Percentiles rank a stretch among this genome's conserved stretches.
Conservation (phyloP, 1,139 yeast genomes). For the Starmera stellimalicola region DNA sequence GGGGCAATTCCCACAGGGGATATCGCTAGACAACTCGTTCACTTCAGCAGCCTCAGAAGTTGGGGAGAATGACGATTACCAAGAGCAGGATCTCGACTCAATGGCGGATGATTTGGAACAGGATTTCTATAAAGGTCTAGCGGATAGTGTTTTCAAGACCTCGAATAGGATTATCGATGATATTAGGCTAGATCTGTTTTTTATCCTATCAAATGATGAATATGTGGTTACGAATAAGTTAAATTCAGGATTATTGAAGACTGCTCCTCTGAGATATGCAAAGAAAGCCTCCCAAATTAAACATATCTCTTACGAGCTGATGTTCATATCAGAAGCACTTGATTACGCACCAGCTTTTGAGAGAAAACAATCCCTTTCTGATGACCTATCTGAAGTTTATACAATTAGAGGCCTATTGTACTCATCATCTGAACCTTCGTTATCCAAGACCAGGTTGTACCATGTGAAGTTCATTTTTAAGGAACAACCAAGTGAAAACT, state of each 20-base stretch:
- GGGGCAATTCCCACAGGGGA: too few relatives aligned
- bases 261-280: conserved; percentile 22
- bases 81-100: background rate
- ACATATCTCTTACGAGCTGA: conserved; percentile 15
- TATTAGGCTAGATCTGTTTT: conserved; percentile 27
- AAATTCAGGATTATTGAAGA: conserved; percentile 19
- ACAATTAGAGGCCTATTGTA: conserved; percentile 19
- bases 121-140: background rate
- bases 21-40: too few relatives aligned
- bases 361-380: conserved; percentile 13
- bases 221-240: conserved; percentile 8
- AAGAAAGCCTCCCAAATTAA: conserved; percentile 13
- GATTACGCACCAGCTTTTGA: conserved; percentile 16
- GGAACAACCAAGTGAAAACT: conserved; percentile 18
- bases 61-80: conserved; percentile 4
- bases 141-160: conserved; percentile 38
- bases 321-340: conserved; percentile 18
- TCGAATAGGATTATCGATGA: conserved; percentile 61
- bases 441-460: conserved; percentile 20
- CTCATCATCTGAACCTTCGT: conserved; percentile 19
- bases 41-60: conserved; percentile 1
- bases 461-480: conserved; percentile 28
- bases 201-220: conserved; percentile 11
- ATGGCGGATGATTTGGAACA: background rate
- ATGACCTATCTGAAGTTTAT: conserved; percentile 19